Evolutionary conservation across 164 flowering plant species (phyloP).

Genomic region (Tinospora cordifolia): DNA sequence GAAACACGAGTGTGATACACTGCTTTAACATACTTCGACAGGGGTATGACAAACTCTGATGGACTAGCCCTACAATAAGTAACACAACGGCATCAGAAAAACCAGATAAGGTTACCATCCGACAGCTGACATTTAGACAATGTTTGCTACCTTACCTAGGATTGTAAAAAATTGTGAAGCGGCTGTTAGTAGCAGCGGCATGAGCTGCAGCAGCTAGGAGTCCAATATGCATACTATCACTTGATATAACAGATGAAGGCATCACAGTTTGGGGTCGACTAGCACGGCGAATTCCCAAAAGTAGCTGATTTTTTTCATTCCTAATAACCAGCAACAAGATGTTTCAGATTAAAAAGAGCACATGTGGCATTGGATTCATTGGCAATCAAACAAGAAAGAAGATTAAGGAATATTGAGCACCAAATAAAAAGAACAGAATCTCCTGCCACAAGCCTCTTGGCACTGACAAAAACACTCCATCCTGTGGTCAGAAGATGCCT

Average conservation of each 20-base stretch:
- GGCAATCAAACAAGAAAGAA: not conserved
- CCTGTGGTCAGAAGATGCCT: slow-evolving; percentile 88
- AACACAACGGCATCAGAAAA: slow-evolving; percentile 9
- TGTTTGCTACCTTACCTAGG: slow-evolving; percentile 64
- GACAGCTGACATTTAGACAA: not conserved
- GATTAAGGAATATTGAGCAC: slow-evolving; percentile 22
- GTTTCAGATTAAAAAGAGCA: not conserved
- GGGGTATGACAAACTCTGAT: slow-evolving; percentile 81
- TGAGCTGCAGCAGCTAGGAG: slow-evolving; percentile 94
- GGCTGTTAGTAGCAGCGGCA: slow-evolving; percentile 84
- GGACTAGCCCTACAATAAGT: slow-evolving; percentile 66
- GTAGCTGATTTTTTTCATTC: slow-evolving; percentile 85
- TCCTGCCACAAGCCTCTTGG: slow-evolving; percentile 77
- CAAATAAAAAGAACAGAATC: slow-evolving; percentile 85
- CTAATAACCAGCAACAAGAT: slow-evolving; percentile 23
- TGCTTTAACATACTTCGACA: slow-evolving; percentile 70
- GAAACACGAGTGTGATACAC: slow-evolving; percentile 82
- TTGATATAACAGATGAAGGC: slow-evolving; percentile 90
- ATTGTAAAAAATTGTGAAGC: slow-evolving; percentile 75
- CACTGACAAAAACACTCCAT: slow-evolving; percentile 90
- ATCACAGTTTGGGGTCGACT: slow-evolving; percentile 78
- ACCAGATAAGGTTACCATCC: not conserved
- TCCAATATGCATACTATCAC: slow-evolving; percentile 92
- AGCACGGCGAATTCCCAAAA: slow-evolving; percentile 83
- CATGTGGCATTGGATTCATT: not conserved